Base-by-base conservation (phyloP, 352 stramenopile species). In the Phytophthora pistaciae region DNA sequence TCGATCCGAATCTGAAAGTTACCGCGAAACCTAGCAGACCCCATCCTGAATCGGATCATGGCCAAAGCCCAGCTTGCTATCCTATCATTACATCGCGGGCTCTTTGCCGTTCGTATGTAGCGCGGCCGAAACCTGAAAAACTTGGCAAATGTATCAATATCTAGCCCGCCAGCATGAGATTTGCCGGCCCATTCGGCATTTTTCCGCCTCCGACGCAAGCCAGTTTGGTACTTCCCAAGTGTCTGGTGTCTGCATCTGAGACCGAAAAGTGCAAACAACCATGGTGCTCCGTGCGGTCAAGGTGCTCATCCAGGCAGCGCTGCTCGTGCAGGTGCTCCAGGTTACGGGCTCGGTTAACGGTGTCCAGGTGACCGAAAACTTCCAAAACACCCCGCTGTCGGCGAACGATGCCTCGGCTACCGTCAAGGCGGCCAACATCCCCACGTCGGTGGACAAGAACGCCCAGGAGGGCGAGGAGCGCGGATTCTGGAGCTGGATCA, bases 171-270 rank as follows among this genome's bases (percentile, higher is more conserved):
- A 74, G 65, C 70, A 63, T 62, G 61, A 62, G 59, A 77, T 77
- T 77, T 70, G 65, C 70, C 27, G 27, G 3, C 14, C 21, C 64
- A 78, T 78, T 78, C 60, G 64, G 56, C 61, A 74, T 78, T 74
- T 70, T 57, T 61, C 70, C 60, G 56, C 23, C 56, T 70, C 18
- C 8, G 31, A 50, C 66, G 3, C 70, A 66, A 59, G 64, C 54
- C 56, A 74, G 58, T 74, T 69, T 58, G 57, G 13, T 50, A 61
- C 18, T 55, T 63, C 54, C 55, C 40, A 18, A 50, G 68, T 61
- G 29, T 52, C 25, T 60, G 20, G 33, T 40, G 21, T 23, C 53
- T 59, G 56, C 25, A 68, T 58, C 33, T 56, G 58, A 54, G 65
- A 72, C 44, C 23, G 50, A 72, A 14, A 68, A 68, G 40, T 60